Percentiles rank a stretch among this genome's conserved stretches.
Conservation (phyloP, 768 basidiomycete species). For the Suillus spraguei region DNA sequence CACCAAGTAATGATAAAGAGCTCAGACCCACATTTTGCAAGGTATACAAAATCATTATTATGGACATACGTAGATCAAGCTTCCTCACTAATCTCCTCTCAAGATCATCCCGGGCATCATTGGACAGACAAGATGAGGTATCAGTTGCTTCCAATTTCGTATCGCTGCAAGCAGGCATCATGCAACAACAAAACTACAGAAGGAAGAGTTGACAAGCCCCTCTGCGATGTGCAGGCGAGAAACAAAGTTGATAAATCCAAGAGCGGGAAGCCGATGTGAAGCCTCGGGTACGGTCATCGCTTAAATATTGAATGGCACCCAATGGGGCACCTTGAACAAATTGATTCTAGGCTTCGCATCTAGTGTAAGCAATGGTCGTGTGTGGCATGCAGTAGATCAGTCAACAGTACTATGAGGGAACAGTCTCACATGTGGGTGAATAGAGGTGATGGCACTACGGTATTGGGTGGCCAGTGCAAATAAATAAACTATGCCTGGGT, state of each 20-base stretch:
- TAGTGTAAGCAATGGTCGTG: not conserved
- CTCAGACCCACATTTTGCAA: slow-evolving; percentile 22
- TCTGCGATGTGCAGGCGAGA: not conserved
- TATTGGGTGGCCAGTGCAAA: not conserved
- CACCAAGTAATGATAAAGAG: not conserved
- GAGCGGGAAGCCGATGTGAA: not conserved
- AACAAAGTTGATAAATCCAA: not conserved
- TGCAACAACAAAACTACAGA: not conserved
- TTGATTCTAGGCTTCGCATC: not conserved
- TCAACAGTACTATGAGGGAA: not conserved
- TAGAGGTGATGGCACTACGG: not conserved
- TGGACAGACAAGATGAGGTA: not conserved
- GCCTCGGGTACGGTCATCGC: not conserved
- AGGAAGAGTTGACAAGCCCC: not conserved
- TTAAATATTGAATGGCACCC: not conserved
- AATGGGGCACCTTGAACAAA: not conserved
- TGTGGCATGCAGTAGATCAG: not conserved
- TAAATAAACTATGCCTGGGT: not conserved
- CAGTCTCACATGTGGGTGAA: not conserved
- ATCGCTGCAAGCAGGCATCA: not conserved
- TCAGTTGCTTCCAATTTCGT: not conserved
- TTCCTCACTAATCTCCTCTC: slow-evolving; percentile 7
- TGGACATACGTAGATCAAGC: slow-evolving; percentile 19
- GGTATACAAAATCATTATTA: slow-evolving; percentile 24
- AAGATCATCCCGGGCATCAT: not conserved